These are phyloP conservation scores for Spathaspora sp. DNA, from an alignment of 1,139 yeast species.

Conservation along the genomic window DNA sequence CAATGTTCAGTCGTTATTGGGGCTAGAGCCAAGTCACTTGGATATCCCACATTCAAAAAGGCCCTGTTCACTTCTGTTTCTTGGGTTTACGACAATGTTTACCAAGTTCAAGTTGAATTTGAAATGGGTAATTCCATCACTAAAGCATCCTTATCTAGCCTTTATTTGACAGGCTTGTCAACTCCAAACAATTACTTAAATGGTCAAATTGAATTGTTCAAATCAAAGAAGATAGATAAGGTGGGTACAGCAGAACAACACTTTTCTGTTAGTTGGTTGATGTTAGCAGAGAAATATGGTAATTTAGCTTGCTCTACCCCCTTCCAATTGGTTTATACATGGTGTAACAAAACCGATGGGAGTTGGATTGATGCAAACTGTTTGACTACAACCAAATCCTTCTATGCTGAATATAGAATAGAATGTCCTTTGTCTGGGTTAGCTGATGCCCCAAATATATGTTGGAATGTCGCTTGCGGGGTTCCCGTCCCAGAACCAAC, in stretches of 20 bases:
- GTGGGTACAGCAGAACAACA: slow-evolving; percentile 4
- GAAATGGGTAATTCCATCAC: slow-evolving; percentile 5
- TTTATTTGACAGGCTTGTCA: slow-evolving; percentile 1
- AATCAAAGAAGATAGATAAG: slow-evolving; percentile 1
- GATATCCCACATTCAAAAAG: not conserved
- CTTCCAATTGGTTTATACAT: slow-evolving; percentile 1
- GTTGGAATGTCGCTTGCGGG: slow-evolving; percentile 4
- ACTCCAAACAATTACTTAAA: slow-evolving; percentile 6
- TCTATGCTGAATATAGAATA: slow-evolving; percentile 1
- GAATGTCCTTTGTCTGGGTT: slow-evolving; percentile 3
- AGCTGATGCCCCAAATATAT: slow-evolving; percentile 3
- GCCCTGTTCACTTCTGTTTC: slow-evolving; percentile 1
- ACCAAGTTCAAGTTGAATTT: slow-evolving; percentile 6
- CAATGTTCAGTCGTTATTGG: not conserved
- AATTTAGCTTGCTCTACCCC: slow-evolving; percentile 3
- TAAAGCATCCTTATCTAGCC: slow-evolving; percentile 5
- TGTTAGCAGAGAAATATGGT: slow-evolving; percentile 2
- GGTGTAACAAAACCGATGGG: slow-evolving; percentile 2
- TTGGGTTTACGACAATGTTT: slow-evolving; percentile 5
- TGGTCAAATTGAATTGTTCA: slow-evolving; percentile 4
- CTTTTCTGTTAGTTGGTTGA: slow-evolving; percentile 4
- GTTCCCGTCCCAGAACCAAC: not conserved
- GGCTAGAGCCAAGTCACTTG: slow-evolving; percentile 2
- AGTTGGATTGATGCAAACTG: not conserved
- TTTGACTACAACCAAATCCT: not conserved